A percentile compares a stretch with the other conserved stretches of the same genome.
These are phyloP conservation scores for Pichia phayaonensis DNA, from an alignment of 805 yeast species.

Conservation along the genomic window DNA sequence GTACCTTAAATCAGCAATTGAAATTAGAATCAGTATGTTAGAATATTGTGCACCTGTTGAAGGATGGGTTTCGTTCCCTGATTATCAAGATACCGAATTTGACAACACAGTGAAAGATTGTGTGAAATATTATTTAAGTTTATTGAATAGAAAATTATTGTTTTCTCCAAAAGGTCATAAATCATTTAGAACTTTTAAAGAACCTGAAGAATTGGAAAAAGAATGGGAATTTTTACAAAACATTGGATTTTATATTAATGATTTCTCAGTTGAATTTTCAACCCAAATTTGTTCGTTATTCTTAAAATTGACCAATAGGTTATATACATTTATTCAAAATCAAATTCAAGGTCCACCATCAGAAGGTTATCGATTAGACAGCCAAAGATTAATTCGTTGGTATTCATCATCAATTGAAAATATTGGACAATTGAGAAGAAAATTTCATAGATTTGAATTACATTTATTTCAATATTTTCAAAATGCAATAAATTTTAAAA, in stretches of 20 bases:
- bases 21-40: constrained; percentile 58
- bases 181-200: constrained; percentile 77
- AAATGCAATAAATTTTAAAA: constrained; percentile 57
- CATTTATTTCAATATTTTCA: constrained; percentile 62
- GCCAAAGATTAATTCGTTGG: constrained; percentile 52
- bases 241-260: constrained; percentile 69
- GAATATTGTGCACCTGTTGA: constrained; percentile 52
- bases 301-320: constrained; percentile 56
- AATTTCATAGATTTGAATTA: constrained; percentile 68
- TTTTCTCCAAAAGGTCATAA: constrained; percentile 51
- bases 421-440: constrained; percentile 70
- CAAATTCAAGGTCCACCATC: constrained; percentile 61
- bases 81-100: constrained; percentile 49
- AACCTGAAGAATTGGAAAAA: constrained; percentile 80
- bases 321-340: constrained; percentile 61
- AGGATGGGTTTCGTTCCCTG: constrained; percentile 62
- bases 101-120: constrained; percentile 69
- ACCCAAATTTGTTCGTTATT: constrained; percentile 35
- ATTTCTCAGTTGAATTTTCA: constrained; percentile 72
- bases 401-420: constrained; percentile 59
- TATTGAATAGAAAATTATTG: constrained; percentile 68
- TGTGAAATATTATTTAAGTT: constrained; percentile 58
- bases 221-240: constrained; percentile 75
- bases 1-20: constrained; percentile 68
- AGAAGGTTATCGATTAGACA: constrained; percentile 27